Conservation (phyloP, 23 red algal genomes). For the Gracilaria domingensis region DNA sequence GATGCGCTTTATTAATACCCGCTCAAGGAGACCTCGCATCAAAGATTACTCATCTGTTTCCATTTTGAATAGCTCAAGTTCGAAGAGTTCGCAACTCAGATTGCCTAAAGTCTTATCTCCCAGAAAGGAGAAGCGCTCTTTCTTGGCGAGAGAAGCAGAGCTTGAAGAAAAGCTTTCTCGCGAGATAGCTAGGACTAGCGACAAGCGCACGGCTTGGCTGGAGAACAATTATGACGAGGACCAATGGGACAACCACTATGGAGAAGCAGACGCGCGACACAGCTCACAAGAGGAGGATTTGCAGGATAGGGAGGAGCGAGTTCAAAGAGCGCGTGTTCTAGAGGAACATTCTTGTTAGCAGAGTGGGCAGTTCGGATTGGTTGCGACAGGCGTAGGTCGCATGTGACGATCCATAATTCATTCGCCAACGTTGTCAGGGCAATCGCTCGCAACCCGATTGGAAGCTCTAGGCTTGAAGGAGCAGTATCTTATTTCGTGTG, state of each 20-base stretch:
- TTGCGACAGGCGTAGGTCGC: too few species aligned
- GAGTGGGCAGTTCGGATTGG: too few species aligned
- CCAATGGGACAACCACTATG: neutral
- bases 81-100: neutral
- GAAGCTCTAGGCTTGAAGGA: too few species aligned
- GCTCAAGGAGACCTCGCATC: constrained; percentile 5
- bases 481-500: too few species aligned
- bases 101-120: constrained; percentile 21
- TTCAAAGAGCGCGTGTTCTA: neutral
- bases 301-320: neutral
- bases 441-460: too few species aligned
- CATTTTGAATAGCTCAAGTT: neutral
- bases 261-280: neutral
- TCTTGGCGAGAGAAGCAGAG: neutral
- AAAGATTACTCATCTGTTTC: constrained; percentile 1
- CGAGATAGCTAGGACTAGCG: neutral
- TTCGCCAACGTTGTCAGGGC: too few species aligned
- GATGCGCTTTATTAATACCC: constrained; percentile 8
- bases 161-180: constrained; percentile 11
- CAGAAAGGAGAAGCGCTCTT: neutral
- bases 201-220: neutral
- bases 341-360: too few species aligned
- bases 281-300: neutral
- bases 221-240: neutral
- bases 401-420: too few species aligned